phyloP scores from a whole-genome alignment of 805 yeast species.

The Candida nanaspora region DNA sequence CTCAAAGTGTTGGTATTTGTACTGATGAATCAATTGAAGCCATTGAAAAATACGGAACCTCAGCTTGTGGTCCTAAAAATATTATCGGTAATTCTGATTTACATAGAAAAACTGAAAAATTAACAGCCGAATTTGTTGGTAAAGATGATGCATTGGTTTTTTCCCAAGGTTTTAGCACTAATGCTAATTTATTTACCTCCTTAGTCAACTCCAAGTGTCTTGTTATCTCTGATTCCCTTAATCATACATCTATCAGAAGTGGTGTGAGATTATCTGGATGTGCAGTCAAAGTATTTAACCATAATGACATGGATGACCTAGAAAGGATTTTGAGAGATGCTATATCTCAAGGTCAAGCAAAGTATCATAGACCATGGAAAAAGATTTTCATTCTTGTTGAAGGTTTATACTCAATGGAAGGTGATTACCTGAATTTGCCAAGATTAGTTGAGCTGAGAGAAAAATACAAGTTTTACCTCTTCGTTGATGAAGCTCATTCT shows the following conservation, averaged over 20 bases:
- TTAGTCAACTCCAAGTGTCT: constrained; percentile 82
- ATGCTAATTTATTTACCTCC: constrained; percentile 79
- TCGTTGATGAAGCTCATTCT: constrained; percentile 97
- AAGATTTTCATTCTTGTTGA: constrained; percentile 81
- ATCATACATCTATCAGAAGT: constrained; percentile 92
- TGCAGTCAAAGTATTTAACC: constrained; percentile 84
- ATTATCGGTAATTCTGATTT: constrained; percentile 70
- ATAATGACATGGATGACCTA: constrained; percentile 77
- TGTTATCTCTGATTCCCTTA: constrained; percentile 88
- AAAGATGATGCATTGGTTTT: constrained; percentile 82
- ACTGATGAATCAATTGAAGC: constrained; percentile 66
- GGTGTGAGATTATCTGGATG: constrained; percentile 94
- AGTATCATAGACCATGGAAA: constrained; percentile 94
- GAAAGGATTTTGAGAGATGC: constrained; percentile 76
- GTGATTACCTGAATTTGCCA: constrained; percentile 82
- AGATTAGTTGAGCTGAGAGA: constrained; percentile 62
- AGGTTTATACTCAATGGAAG: constrained; percentile 91
- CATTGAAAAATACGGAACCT: constrained; percentile 65
- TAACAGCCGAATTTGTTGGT: constrained; percentile 81
- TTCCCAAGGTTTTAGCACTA: constrained; percentile 95
- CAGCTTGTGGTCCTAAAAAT: constrained; percentile 72
- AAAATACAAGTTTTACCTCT: constrained; percentile 82
- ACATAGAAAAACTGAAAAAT: constrained; percentile 65
- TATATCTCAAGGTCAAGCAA: constrained; percentile 91
- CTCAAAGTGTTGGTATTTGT: constrained; percentile 89